Evolutionary conservation across 208 protist species (phyloP), one percentile per base, ranked within the genome.

Genomic region (Crithidia sp.): DNA sequence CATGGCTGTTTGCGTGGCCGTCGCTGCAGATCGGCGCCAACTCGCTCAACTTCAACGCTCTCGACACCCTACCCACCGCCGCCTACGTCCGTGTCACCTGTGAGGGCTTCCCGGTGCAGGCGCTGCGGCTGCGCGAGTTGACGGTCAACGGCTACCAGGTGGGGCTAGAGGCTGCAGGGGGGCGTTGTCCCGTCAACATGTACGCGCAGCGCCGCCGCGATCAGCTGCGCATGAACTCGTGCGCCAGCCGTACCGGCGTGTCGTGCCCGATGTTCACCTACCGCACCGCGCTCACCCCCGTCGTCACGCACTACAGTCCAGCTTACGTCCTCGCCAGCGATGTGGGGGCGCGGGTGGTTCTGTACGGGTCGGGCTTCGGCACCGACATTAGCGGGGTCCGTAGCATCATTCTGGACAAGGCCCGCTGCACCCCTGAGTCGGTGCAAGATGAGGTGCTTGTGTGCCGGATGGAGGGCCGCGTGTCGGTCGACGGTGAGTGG

Each of bases 121-220:
- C 41, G 5, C 8, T 87, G 28, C 44, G 55, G 50, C 14, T 87
- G 49, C 28, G 52, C 14, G 58, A 70, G 8, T 53, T 75, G 19
- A 28, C 50, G 8, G 55, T 83, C n/a, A 49, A 49, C n/a, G 82
- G 77, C 2, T 87, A 84, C 63, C 82, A 83, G 70, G 83, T 88
- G 2, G 83, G 83, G 7, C 79, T 84, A 37, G 43, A 80, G 12
- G 64, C 70, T 36, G 13, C 41, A 0, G 79, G 74, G 17, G 83
- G 83, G 16, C 59, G 56, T 58, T 88, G 83, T 59, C 83, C 83
- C 0, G 76, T 88, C 2, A 76, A 84, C 71, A 69, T 88, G n/a
- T 37, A 59, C 39, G 67, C 73, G 4, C 65, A 71, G 55, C 54
- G 59, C 66, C 57, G 69, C 19, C 0, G 0, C 7, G 69, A 79